A percentile compares a stretch with the other conserved stretches of the same genome.
phyloP scores from a whole-genome alignment of 495 filamentous ascomycete species.

The Neurospora hispaniola region DNA sequence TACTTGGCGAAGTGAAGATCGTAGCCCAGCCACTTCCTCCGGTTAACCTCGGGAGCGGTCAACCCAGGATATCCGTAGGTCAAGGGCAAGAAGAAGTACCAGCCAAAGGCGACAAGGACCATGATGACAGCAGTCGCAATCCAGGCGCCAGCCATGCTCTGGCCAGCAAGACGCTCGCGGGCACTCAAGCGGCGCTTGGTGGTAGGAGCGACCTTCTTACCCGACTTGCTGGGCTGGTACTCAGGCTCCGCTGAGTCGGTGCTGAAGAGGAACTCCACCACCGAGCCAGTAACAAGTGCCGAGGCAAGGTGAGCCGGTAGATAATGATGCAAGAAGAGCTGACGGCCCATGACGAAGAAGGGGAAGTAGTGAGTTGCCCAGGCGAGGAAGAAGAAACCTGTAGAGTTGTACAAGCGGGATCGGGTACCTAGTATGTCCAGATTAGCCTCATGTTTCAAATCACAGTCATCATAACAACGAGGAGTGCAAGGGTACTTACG shows the following conservation, averaged over 20 bases:
- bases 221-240: slow-evolving; percentile 38
- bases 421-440: slow-evolving; percentile 53
- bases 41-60: slow-evolving; percentile 64
- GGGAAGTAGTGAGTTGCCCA: slow-evolving; percentile 98
- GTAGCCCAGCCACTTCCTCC: slow-evolving; percentile 91
- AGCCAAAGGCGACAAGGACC: slow-evolving; percentile 58
- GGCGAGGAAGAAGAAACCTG: slow-evolving; percentile 96
- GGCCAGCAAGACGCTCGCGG: slow-evolving; percentile 67
- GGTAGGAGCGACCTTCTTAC: slow-evolving; percentile 35
- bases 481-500: slow-evolving; percentile 49
- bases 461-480: neutral
- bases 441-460: slow-evolving; percentile 12
- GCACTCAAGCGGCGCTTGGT: slow-evolving; percentile 52
- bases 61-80: slow-evolving; percentile 96
- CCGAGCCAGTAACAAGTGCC: slow-evolving; percentile 85
- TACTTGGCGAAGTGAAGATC: slow-evolving; percentile 99
- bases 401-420: slow-evolving; percentile 91
- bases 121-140: slow-evolving; percentile 62
- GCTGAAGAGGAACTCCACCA: slow-evolving; percentile 94
- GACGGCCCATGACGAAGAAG: slow-evolving; percentile 95
- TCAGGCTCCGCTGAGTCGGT: slow-evolving; percentile 57
- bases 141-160: slow-evolving; percentile 71
- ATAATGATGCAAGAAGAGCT: slow-evolving; percentile 96
- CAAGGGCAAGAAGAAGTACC: slow-evolving; percentile 86
- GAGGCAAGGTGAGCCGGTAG: slow-evolving; percentile 91